A percentile compares a stretch with the other conserved stretches of the same genome.
phyloP scores from a whole-genome alignment of 2,329 filamentous ascomycete species.

The Thermothelomyces thermophilus region DNA sequence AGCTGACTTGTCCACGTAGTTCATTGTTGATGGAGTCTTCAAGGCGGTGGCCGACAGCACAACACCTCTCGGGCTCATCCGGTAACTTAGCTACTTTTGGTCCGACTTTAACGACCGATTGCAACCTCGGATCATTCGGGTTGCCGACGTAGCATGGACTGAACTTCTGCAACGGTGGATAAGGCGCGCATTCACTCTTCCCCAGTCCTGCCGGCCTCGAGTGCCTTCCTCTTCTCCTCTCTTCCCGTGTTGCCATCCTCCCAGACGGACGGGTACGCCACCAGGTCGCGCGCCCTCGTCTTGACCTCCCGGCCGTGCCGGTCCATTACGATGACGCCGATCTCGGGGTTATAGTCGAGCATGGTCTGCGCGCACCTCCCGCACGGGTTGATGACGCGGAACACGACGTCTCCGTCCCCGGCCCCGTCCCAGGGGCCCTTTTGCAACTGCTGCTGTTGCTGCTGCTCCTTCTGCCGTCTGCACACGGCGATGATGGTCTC shows the following conservation, averaged over 20 bases:
- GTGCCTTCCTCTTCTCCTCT: not conserved
- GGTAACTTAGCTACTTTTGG: no score
- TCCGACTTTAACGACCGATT: no score
- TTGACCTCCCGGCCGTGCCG: not conserved
- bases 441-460: no score
- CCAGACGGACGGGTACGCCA: constrained; percentile 10
- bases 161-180: no score
- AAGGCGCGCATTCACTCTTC: not conserved
- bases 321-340: constrained; percentile 6
- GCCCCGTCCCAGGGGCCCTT: not conserved
- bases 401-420: not conserved
- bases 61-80: no score
- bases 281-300: not conserved
- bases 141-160: no score
- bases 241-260: constrained; percentile 8
- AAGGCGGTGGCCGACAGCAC: no score
- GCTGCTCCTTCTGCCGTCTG: not conserved
- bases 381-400: constrained; percentile 11
- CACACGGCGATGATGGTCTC: constrained; percentile 10
- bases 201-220: not conserved
- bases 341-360: constrained; percentile 11
- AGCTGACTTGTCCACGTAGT: no score
- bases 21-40: no score
- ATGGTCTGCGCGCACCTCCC: constrained; percentile 12
- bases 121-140: no score